Percentiles rank a stretch among this genome's conserved stretches.
phyloP scores from a whole-genome alignment of 2,329 filamentous ascomycete genomes.

The Nannizzia gypsea region DNA sequence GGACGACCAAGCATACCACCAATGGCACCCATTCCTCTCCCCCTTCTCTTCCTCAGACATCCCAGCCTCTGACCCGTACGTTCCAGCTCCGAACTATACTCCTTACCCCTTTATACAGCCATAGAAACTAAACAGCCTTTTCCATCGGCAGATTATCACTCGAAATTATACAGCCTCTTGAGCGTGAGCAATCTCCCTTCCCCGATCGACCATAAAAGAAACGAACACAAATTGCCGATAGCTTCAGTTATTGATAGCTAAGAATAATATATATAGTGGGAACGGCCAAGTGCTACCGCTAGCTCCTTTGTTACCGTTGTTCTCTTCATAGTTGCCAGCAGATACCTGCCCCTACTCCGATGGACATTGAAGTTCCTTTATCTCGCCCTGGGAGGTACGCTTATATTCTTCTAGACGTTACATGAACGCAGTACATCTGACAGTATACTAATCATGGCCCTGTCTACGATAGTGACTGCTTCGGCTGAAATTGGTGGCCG shows the following conservation, averaged over 20 bases:
- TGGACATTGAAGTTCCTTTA: conserved; percentile 51
- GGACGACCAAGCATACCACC: conserved; percentile 22
- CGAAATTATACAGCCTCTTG: conserved; percentile 53
- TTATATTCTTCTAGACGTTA: background rate
- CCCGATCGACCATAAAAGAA: background rate
- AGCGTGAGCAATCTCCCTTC: conserved; percentile 38
- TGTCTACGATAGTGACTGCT: conserved; percentile 38
- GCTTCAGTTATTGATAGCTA: conserved; percentile 6
- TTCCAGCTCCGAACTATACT: conserved; percentile 8
- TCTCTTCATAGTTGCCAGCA: conserved; percentile 49
- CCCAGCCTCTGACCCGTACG: conserved; percentile 51
- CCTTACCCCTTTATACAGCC: background rate
- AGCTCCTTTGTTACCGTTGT: conserved; percentile 47
- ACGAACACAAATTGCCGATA: background rate
- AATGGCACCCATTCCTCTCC: conserved; percentile 28
- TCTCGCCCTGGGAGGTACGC: conserved; percentile 46
- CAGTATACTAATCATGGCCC: conserved; percentile 6
- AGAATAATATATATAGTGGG: conserved; percentile 44
- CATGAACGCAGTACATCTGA: background rate
- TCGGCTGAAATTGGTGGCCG: conserved; percentile 47
- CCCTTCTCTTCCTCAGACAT: conserved; percentile 37
- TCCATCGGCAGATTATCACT: conserved; percentile 47
- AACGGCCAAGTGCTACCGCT: conserved; percentile 52
- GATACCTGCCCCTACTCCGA: conserved; percentile 51
- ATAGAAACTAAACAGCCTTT: background rate